Conservation (phyloP, 139 green algal species). For the Chlamydomonas schloesseri region DNA sequence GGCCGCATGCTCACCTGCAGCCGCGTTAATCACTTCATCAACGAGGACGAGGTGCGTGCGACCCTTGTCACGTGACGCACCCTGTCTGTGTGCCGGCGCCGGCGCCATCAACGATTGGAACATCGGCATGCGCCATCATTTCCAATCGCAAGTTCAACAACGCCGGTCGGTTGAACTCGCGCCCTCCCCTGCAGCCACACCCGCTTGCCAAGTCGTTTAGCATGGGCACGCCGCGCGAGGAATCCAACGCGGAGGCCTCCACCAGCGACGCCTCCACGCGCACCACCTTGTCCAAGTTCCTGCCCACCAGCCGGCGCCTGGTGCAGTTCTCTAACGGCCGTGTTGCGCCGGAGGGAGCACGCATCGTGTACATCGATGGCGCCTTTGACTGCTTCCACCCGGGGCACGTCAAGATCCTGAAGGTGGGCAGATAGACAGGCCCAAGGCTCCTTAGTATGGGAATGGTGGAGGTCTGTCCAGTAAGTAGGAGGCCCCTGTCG, state of each 20-base stretch:
- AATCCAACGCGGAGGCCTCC: slow-evolving; percentile 25
- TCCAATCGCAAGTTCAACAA: no score
- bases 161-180: no score
- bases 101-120: no score
- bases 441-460: no score
- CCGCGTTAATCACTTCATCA: slow-evolving; percentile 76
- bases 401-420: slow-evolving; percentile 94
- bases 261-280: slow-evolving; percentile 37
- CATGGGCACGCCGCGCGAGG: slow-evolving; percentile 33
- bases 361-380: slow-evolving; percentile 98
- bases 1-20: slow-evolving; percentile 96
- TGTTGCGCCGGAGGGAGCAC: slow-evolving; percentile 62
- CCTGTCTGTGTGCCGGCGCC: no score
- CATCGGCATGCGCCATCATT: no score
- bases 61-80: no score
- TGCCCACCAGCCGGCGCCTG: slow-evolving; percentile 94
- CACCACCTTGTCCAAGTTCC: slow-evolving; percentile 76
- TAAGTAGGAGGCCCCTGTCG: no score
- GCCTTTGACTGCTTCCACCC: slow-evolving; percentile 99
- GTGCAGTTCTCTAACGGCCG: slow-evolving; percentile 91
- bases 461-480: no score
- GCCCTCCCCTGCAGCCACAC: slow-evolving; percentile 54
- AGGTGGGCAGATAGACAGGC: no score
- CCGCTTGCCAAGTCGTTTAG: slow-evolving; percentile 54
- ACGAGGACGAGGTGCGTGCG: slow-evolving; percentile 39